phyloP scores from a whole-genome alignment of 164 flowering plant genomes.

The Vitis amurensis region DNA sequence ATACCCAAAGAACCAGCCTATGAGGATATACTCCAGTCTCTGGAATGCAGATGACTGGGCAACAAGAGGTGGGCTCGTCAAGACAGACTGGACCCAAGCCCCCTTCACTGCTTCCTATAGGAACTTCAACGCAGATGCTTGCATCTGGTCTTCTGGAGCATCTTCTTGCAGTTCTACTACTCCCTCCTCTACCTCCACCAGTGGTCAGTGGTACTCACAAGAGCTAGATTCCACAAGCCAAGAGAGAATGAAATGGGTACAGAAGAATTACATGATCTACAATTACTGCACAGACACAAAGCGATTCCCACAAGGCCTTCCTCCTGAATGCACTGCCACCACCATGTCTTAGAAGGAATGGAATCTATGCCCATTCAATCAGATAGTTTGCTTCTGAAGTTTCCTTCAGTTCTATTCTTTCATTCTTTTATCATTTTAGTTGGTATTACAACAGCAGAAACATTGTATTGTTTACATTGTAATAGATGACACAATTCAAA shows the following conservation, averaged over 20 bases:
- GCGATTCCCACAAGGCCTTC: conserved; percentile 38
- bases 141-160: conserved; percentile 23
- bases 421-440: no score
- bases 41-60: conserved; percentile 54
- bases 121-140: conserved; percentile 27
- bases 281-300: conserved; percentile 34
- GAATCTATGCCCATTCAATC: no score
- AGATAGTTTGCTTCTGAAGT: no score
- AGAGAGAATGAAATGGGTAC: conserved; percentile 29
- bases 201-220: conserved; percentile 18
- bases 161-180: conserved; percentile 18
- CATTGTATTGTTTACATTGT: no score
- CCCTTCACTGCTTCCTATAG: conserved; percentile 38
- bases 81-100: conserved; percentile 41
- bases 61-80: conserved; percentile 34
- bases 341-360: neutral
- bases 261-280: conserved; percentile 40
- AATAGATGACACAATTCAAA: no score
- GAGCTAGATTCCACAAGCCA: conserved; percentile 21
- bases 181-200: neutral
- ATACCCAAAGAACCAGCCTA: conserved; percentile 29
- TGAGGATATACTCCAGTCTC: conserved; percentile 39
- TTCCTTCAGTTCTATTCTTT: no score
- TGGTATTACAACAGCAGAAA: no score
- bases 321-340: conserved; percentile 26